Percentiles rank a stretch among this genome's conserved stretches.
These are phyloP conservation scores for Fusarium praegraminearum DNA, from an alignment of 2,329 filamentous ascomycete species.

Conservation along the genomic window DNA sequence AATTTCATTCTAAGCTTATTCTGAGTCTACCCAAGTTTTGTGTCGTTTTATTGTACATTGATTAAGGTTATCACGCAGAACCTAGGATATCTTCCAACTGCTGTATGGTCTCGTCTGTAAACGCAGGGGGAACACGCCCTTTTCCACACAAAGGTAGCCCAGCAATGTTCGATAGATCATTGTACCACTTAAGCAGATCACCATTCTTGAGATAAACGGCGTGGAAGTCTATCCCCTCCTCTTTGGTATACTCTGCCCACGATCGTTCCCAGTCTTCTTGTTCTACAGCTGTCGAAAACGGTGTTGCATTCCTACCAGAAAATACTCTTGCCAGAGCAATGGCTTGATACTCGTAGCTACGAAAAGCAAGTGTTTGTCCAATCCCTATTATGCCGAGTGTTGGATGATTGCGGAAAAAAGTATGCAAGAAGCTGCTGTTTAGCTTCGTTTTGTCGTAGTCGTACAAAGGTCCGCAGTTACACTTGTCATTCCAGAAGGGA, in stretches of 20 bases:
- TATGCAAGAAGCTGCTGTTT: background rate
- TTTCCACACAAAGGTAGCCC: background rate
- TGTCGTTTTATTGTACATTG: too few relatives aligned
- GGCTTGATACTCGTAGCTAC: conserved; percentile 8
- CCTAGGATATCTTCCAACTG: background rate
- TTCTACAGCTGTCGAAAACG: background rate
- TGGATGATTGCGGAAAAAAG: background rate
- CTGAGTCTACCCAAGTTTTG: too few relatives aligned
- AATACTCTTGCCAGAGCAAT: conserved; percentile 3
- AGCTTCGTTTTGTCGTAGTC: background rate
- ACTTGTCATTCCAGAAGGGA: background rate
- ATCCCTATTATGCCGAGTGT: conserved; percentile 1
- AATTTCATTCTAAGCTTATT: too few relatives aligned
- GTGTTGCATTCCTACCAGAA: background rate
- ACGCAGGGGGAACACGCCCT: background rate
- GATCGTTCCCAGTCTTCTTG: background rate
- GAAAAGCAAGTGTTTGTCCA: background rate
- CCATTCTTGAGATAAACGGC: background rate
- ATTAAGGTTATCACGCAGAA: too few relatives aligned
- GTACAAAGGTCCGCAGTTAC: background rate
- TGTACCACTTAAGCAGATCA: background rate
- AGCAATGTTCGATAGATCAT: background rate
- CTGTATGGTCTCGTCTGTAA: background rate
- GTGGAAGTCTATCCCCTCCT: background rate
- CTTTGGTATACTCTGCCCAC: background rate